These are phyloP conservation scores for Skeletonema grethae DNA, from an alignment of 108 stramenopile genomes.

Conservation along the genomic window DNA sequence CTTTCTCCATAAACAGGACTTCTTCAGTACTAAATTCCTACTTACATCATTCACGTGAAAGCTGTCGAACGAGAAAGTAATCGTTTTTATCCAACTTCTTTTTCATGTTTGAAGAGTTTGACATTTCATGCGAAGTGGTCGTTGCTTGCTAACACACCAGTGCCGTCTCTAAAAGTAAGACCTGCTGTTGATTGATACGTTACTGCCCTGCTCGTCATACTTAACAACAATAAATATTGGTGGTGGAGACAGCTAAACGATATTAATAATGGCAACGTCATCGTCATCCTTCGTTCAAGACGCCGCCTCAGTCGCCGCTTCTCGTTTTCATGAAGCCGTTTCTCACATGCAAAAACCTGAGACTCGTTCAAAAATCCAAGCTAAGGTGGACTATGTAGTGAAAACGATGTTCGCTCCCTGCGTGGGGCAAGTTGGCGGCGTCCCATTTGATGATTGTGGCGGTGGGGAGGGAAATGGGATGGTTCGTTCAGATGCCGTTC, in stretches of 20 bases:
- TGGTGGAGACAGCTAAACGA: too few species aligned
- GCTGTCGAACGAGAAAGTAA: not conserved
- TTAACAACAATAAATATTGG: too few species aligned
- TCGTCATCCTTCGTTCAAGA: not conserved
- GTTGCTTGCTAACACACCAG: too few species aligned
- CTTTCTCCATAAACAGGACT: too few species aligned
- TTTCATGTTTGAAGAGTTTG: not conserved
- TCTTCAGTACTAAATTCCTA: too few species aligned
- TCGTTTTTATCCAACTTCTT: not conserved
- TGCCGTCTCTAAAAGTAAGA: too few species aligned
- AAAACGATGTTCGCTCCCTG: constrained; percentile 1
- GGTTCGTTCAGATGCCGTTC: not conserved
- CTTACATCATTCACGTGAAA: too few species aligned
- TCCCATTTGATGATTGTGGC: not conserved
- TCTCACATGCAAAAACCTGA: not conserved
- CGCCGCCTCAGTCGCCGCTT: constrained; percentile 1
- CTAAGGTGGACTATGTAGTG: constrained; percentile 2
- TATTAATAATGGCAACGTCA: not conserved
- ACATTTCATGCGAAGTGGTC: too few species aligned
- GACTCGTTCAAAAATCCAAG: constrained; percentile 2
- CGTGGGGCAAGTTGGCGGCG: not conserved
- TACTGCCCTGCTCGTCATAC: not conserved
- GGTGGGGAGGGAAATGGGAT: not conserved
- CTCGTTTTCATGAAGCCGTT: not conserved
- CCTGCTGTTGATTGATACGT: not conserved